Base-by-base conservation (phyloP, 2,329 filamentous ascomycete species). In the Aciculosporium take region DNA sequence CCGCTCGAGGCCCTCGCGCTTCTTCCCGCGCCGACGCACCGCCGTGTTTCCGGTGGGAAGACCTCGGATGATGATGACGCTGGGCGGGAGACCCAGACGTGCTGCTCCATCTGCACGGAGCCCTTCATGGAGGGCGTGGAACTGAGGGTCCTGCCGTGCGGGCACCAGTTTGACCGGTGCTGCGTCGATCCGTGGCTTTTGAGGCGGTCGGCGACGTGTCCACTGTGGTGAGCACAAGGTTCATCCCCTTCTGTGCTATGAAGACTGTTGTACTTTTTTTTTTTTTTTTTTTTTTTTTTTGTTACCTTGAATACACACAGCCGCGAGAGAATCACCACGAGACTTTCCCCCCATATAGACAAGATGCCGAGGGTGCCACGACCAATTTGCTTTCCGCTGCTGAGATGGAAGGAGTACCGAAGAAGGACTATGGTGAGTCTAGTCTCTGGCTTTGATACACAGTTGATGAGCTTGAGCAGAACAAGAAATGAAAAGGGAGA, bases 101-200 rank as follows among this genome's bases (percentile, higher is more conserved):
- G 30, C 24, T 44, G 39, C 20, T 44, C 34, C 9, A 35, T 44
- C 24, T 44, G 42, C 21, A 39, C 30, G 13, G 42, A 36, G 30
- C 34, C 39, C n/a, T 33, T 44, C 7, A 20, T 36, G 10, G 34
- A 44, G 2, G 34, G 42, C 8, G 24, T 15, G 6, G 28, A 44
- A 20, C n/a, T 44, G 13, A 33, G 42, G 10, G 27, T 28, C 15
- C 30, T 44, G 3, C 30, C 38, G 10, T 44, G 42, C 8, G 42
- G 42, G 3, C 42, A 44, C 30, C 34, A 27, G 18, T 41, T 41
- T 20, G 39, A 44, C 21, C 28, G 25, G 23, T 10, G 18, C 25
- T 44, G 42, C 35, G 23, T 41, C 30, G 42, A 44, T 12, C 39
- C 42, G 13, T 41, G 42, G 42, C 25, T 41, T 2, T 21, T 35